A percentile compares a stretch with the other conserved stretches of the same genome.
Evolutionary conservation across 441 rosid species (phyloP).

Genomic region (Lepidium campestre): DNA sequence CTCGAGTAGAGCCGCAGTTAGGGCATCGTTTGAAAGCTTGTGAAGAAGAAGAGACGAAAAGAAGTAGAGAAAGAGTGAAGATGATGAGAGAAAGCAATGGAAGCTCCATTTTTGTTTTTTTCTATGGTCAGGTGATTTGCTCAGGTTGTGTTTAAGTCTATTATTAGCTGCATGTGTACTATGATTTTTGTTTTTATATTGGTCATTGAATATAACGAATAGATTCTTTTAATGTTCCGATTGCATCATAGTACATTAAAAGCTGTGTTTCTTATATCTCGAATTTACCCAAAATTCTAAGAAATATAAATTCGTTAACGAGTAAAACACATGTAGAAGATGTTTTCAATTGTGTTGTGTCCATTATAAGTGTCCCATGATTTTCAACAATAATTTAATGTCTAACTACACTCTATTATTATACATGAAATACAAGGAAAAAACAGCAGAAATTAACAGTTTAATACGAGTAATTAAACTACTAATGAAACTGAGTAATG

Average conservation of each 20-base stretch:
- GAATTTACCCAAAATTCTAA: background rate
- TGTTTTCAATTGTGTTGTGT: background rate
- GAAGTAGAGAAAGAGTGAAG: conserved; percentile 3
- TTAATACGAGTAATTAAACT: no score
- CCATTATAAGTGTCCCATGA: background rate
- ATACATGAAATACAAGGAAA: no score
- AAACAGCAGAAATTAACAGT: no score
- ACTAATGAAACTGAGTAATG: no score
- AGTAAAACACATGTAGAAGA: background rate
- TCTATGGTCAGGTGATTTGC: background rate
- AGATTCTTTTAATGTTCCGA: conserved; percentile 7
- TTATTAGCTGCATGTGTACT: conserved; percentile 4
- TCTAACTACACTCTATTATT: no score
- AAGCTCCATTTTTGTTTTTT: conserved; percentile 4
- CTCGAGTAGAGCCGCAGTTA: conserved; percentile 31
- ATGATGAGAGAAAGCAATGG: conserved; percentile 3
- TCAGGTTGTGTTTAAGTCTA: background rate
- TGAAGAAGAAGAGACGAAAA: background rate
- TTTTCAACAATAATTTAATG: background rate
- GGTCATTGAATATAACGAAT: background rate
- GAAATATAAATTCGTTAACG: background rate
- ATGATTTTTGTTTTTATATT: background rate
- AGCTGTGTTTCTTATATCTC: conserved; percentile 11
- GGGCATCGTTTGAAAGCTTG: conserved; percentile 26
- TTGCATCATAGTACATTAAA: conserved; percentile 26